phyloP scores from a whole-genome alignment of 805 yeast species.

The Candida koratica region DNA sequence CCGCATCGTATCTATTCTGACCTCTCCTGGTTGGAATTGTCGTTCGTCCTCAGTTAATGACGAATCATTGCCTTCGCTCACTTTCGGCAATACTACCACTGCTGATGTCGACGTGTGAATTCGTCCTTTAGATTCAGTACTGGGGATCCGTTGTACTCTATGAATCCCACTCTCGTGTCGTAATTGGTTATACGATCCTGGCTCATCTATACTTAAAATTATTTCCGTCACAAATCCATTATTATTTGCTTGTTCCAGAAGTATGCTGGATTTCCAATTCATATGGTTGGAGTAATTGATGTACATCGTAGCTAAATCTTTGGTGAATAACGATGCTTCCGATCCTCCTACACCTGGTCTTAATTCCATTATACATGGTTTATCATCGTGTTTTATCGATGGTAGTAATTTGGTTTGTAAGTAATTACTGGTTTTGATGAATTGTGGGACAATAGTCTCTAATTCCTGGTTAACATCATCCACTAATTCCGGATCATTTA shows the following conservation, averaged over 20 bases:
- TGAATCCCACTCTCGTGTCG: constrained; percentile 94
- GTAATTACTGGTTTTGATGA: constrained; percentile 39
- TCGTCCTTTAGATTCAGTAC: constrained; percentile 89
- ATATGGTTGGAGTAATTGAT: constrained; percentile 58
- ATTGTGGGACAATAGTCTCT: constrained; percentile 39
- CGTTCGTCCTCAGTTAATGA: constrained; percentile 54
- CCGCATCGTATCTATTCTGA: constrained; percentile 94
- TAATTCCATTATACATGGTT: constrained; percentile 75
- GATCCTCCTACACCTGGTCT: constrained; percentile 96
- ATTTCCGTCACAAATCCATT: constrained; percentile 77
- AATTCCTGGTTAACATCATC: constrained; percentile 64
- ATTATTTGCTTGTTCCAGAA: constrained; percentile 54
- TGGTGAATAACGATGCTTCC: constrained; percentile 86
- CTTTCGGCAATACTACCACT: constrained; percentile 85
- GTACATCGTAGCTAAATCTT: constrained; percentile 80
- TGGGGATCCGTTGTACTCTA: constrained; percentile 90
- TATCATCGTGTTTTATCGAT: constrained; percentile 68
- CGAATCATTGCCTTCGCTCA: constrained; percentile 52
- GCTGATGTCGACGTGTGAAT: constrained; percentile 96
- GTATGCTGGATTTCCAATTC: constrained; percentile 62
- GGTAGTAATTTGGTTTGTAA: constrained; percentile 68
- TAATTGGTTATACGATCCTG: constrained; percentile 70
- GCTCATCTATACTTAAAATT: constrained; percentile 59
- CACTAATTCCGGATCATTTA: constrained; percentile 41
- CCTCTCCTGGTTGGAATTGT: constrained; percentile 78